Conservation (phyloP, 176 grass and related monocot genomes). For the Rhynchospora tenuis region DNA sequence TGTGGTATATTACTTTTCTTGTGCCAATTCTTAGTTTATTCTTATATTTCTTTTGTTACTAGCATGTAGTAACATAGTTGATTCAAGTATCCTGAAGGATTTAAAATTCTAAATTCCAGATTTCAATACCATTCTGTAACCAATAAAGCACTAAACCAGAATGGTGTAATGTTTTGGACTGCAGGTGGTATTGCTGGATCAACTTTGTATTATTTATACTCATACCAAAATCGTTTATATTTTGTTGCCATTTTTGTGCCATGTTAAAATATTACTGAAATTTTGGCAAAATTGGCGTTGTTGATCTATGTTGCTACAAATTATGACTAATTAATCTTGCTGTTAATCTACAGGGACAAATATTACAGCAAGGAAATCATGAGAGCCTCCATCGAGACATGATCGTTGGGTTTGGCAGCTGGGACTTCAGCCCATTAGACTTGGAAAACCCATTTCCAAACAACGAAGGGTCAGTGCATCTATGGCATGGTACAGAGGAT, state of each 20-base stretch:
- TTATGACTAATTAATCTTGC: too few species aligned
- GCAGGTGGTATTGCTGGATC: too few species aligned
- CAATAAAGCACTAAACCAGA: neutral
- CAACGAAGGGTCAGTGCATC: constrained; percentile 53
- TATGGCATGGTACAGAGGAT: constrained; percentile 80
- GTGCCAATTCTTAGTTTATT: neutral
- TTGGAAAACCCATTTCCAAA: constrained; percentile 68
- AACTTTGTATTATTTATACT: too few species aligned
- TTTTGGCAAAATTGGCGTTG: neutral
- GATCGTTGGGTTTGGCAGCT: constrained; percentile 57
- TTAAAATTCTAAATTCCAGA: neutral
- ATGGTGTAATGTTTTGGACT: neutral
- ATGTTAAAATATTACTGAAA: neutral
- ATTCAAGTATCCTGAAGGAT: neutral
- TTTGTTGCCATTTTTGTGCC: neutral
- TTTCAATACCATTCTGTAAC: too few species aligned
- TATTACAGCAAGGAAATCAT: constrained; percentile 53
- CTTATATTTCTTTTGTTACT: neutral
- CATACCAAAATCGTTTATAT: neutral
- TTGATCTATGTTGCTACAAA: neutral
- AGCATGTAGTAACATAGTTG: neutral
- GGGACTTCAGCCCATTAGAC: constrained; percentile 64
- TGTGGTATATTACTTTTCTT: constrained; percentile 22
- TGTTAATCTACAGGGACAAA: constrained; percentile 26
- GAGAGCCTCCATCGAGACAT: constrained; percentile 59